These are phyloP conservation scores for Podila epicladia DNA, from an alignment of 192 early-diverging fungal genomes.

Conservation along the genomic window DNA sequence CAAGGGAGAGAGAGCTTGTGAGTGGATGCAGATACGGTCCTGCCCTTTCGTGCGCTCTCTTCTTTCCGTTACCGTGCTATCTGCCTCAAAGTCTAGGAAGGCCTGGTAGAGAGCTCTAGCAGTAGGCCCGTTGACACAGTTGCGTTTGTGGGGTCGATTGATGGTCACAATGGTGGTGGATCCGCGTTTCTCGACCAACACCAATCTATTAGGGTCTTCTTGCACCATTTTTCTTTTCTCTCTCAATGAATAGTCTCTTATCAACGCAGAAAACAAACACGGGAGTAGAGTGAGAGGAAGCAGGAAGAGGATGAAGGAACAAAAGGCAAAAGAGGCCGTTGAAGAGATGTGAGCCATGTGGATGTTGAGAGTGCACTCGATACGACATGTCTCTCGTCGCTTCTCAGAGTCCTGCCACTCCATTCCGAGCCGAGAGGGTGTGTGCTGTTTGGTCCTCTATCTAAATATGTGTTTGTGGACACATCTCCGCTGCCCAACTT, in stretches of 20 bases:
- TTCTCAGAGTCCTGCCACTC: too few species aligned
- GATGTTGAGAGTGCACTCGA: too few species aligned
- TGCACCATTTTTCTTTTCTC: conserved; percentile 6
- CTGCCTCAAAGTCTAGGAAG: conserved; percentile 59
- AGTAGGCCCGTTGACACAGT: conserved; percentile 59
- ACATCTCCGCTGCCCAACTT: too few species aligned
- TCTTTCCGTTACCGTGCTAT: conserved; percentile 32
- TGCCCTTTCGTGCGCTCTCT: background rate
- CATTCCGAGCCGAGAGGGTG: too few species aligned
- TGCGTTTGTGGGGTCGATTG: conserved; percentile 54
- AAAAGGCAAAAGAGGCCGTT: too few species aligned
- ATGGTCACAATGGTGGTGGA: conserved; percentile 49
- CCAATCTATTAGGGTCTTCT: conserved; percentile 16
- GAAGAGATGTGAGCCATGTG: too few species aligned
- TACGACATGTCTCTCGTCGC: too few species aligned
- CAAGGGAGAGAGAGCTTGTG: background rate
- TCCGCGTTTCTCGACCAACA: conserved; percentile 37
- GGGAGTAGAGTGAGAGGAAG: background rate
- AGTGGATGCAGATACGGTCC: background rate
- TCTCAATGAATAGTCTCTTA: background rate
- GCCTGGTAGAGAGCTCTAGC: conserved; percentile 54
- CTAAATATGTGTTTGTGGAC: too few species aligned
- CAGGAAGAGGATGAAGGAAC: background rate
- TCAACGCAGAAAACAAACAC: background rate
- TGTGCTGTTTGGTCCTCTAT: too few species aligned